Base-by-base conservation (phyloP, 306 rosid genomes). In the Benincasa hispida region DNA sequence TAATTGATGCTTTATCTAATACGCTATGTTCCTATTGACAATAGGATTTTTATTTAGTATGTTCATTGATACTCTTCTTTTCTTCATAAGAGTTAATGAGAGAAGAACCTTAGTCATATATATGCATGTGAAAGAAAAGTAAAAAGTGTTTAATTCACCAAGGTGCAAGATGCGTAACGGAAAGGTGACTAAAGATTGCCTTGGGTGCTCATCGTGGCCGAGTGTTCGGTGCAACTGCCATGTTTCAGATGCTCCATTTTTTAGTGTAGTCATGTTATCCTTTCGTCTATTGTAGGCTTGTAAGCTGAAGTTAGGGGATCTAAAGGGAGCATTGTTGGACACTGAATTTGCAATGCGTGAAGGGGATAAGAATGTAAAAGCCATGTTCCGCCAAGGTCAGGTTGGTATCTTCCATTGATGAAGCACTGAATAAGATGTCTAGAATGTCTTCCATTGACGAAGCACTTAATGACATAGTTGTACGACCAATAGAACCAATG, bases 361-460 rank as follows among this genome's bases (percentile, higher is more conserved):
- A 34, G 98, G 96, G 80, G 91, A 86, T 10, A 77, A 90, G 82
- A 91, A 93, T 86, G 98, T 86, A 45, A 93, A 93, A 85, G 98
- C 98, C 57, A 81, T 91, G 82, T 93, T 93, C 67, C 97, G 98
- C 72, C 96, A 93, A 83, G 98, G 98, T 67, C 98, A 93, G 97
- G 98, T 93, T 85, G 84, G 88, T 87, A 77, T 79, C 39, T 69
- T 80, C 45, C 63, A 48, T 77, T 77, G 35, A 55, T 27, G 73
- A n/a, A 25, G 22, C 15, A 66, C 0, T 37, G 28, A 35, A 19
- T 2, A 35, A 60, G 67, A 28, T 39, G n/a, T 62, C 19, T 3
- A 3, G 22, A 30, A 62, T 27, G 30, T 62, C 8, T 2, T 18
- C 45, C 45, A n/a, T n/a, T n/a, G n/a, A n/a, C n/a, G n/a, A n/a